Percentiles rank a stretch among this genome's conserved stretches.
phyloP scores from a whole-genome alignment of 106 monocot species.

The Hemerocallis citrina region DNA sequence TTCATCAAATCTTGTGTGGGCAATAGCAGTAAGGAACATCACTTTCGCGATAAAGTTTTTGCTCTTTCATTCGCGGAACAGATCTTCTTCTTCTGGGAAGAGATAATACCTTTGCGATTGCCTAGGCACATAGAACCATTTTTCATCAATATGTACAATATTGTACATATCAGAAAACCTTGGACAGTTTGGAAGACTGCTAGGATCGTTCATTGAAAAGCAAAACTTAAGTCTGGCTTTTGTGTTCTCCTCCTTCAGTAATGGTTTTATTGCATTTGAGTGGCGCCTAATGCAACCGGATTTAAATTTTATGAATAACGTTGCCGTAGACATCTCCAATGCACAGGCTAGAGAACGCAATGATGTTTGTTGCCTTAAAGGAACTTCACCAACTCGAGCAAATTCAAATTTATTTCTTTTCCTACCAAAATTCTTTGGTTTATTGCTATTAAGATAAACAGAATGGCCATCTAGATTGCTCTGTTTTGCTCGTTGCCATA shows the following conservation, averaged over 20 bases:
- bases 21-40: background rate
- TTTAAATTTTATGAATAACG: background rate
- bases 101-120: background rate
- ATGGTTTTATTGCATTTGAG: background rate
- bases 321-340: background rate
- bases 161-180: constrained; percentile 1
- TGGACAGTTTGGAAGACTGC: background rate
- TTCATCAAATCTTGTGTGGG: background rate
- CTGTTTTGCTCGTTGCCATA: background rate
- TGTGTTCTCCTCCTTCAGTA: background rate
- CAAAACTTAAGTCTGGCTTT: background rate
- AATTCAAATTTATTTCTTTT: background rate
- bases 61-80: background rate
- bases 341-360: background rate
- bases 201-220: background rate
- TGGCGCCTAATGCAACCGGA: background rate
- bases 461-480: background rate
- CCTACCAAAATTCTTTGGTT: background rate
- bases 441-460: background rate
- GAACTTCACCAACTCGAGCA: background rate
- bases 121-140: background rate
- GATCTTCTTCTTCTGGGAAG: background rate
- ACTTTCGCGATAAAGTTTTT: background rate
- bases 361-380: background rate
- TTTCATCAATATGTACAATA: background rate